Conservation (phyloP, 345 rosid species). For the Rhodamnia argentea region DNA sequence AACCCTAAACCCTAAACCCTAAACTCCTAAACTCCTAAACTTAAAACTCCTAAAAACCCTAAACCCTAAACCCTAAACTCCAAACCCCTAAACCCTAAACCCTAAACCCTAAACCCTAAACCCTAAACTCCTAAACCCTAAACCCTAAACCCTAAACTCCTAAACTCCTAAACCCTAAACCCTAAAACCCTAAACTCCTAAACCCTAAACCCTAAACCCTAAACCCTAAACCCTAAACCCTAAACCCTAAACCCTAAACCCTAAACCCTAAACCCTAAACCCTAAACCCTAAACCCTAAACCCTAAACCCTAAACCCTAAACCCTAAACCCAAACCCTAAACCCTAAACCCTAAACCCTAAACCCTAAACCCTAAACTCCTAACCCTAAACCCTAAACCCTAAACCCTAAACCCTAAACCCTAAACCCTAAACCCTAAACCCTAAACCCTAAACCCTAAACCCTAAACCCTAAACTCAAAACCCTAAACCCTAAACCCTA, state of each 20-base stretch:
- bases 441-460: neutral
- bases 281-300: neutral
- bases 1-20: neutral
- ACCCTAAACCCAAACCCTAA: too few relatives aligned
- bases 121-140: neutral
- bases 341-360: conserved; percentile 1
- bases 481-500: neutral
- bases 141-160: neutral
- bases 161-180: neutral
- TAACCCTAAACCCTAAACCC: neutral
- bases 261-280: neutral
- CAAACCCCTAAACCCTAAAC: neutral
- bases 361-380: neutral
- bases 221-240: conserved; percentile 1
- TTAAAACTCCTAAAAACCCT: too few relatives aligned
- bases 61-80: neutral
- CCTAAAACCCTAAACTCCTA: neutral
- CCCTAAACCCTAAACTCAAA: neutral
- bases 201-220: neutral
- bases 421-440: neutral
- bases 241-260: neutral
- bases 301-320: conserved; percentile 1
- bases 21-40: neutral
- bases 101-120: neutral
- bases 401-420: neutral